Percentiles rank a stretch among this genome's conserved stretches.
phyloP scores from a whole-genome alignment of 805 yeast genomes.

The Yamadazyma sp. region DNA sequence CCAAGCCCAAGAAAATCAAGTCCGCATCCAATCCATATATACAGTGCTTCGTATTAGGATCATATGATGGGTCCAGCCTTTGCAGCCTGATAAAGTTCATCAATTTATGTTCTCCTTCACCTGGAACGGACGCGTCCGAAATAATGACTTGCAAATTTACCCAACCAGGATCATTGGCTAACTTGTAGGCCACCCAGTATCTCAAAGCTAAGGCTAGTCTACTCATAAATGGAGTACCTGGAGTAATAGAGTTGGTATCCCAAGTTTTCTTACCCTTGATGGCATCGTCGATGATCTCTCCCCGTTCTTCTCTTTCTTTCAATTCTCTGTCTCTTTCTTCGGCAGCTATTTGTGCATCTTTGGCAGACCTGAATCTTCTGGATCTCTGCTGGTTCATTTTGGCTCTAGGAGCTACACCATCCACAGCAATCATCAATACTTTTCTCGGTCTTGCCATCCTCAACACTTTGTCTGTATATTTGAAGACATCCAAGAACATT shows the following conservation, averaged over 20 bases:
- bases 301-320: constrained; percentile 58
- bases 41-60: constrained; percentile 93
- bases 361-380: constrained; percentile 88
- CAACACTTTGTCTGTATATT: constrained; percentile 87
- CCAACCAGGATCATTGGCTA: constrained; percentile 93
- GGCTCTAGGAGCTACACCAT: constrained; percentile 98
- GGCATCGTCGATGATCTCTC: constrained; percentile 75
- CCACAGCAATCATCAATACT: constrained; percentile 91
- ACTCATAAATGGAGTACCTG: constrained; percentile 98
- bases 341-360: constrained; percentile 79
- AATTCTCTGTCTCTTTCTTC: constrained; percentile 65
- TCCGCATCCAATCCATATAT: constrained; percentile 98
- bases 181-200: constrained; percentile 90
- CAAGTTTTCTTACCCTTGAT: constrained; percentile 74
- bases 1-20: constrained; percentile 90
- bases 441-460: constrained; percentile 95
- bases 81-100: constrained; percentile 95
- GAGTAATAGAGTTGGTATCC: constrained; percentile 97
- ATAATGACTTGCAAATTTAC: constrained; percentile 81
- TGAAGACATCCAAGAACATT: constrained; percentile 91
- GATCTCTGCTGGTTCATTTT: constrained; percentile 97
- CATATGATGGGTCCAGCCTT: constrained; percentile 79
- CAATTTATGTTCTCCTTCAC: constrained; percentile 98
- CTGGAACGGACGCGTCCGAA: constrained; percentile 96
- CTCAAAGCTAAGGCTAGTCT: constrained; percentile 76